phyloP scores from a whole-genome alignment of 1,284 basidiomycete genomes.

The Microbotryum lychnidis-dioicae region DNA sequence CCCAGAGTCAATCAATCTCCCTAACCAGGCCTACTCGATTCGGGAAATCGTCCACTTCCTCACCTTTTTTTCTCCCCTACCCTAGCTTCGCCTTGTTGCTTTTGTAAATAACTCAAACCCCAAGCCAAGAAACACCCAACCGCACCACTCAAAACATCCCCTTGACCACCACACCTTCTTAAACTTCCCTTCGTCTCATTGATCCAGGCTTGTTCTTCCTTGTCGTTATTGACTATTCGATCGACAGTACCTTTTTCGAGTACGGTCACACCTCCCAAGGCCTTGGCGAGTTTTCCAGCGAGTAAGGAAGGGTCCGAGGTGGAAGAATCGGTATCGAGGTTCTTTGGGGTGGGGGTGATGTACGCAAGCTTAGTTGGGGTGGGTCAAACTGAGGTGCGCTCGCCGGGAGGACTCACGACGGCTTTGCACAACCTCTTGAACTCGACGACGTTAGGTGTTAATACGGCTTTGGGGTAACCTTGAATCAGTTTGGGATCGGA shows the following conservation, averaged over 20 bases:
- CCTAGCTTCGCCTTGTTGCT: conserved; percentile 45
- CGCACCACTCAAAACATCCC: conserved; percentile 80
- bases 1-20: too few relatives aligned
- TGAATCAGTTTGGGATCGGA: conserved; percentile 64
- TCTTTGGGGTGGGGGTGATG: conserved; percentile 40
- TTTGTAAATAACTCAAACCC: conserved; percentile 74
- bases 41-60: not conserved
- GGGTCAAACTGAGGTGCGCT: too few relatives aligned
- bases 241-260: conserved; percentile 81
- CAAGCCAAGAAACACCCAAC: conserved; percentile 86
- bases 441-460: conserved; percentile 93
- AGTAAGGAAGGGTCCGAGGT: conserved; percentile 46
- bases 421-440: conserved; percentile 75
- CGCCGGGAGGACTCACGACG: conserved; percentile 56
- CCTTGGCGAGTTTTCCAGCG: conserved; percentile 57
- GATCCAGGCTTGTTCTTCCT: conserved; percentile 52
- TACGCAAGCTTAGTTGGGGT: too few relatives aligned
- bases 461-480: conserved; percentile 69
- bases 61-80: conserved; percentile 37
- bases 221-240: conserved; percentile 46
- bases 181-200: conserved; percentile 68
- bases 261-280: conserved; percentile 77
- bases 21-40: too few relatives aligned
- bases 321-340: conserved; percentile 38
- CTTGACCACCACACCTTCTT: conserved; percentile 71